These are phyloP conservation scores for Cladorrhinum samala DNA, from an alignment of 495 filamentous ascomycete genomes.

Conservation along the genomic window DNA sequence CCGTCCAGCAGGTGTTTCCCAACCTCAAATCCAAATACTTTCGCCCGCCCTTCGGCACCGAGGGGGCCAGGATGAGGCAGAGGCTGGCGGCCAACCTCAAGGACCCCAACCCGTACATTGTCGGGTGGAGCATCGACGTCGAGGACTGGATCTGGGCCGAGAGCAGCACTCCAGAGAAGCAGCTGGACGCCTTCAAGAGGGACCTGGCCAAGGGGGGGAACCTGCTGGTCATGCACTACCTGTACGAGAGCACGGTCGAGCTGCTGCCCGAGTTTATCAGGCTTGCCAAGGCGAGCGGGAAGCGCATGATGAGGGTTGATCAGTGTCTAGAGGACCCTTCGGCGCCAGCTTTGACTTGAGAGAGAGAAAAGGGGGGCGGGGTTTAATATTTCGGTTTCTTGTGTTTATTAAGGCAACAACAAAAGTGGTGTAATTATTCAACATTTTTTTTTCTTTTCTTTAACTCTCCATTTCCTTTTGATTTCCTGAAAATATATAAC, in stretches of 20 bases:
- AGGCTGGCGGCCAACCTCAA: constrained; percentile 48
- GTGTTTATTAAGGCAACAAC: too few relatives aligned
- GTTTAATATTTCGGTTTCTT: too few relatives aligned
- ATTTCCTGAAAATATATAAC: too few relatives aligned
- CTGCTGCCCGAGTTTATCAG: constrained; percentile 65
- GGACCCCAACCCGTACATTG: constrained; percentile 47
- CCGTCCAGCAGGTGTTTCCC: constrained; percentile 47
- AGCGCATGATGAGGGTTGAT: constrained; percentile 70
- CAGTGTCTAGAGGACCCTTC: constrained; percentile 70
- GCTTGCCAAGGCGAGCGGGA: constrained; percentile 59
- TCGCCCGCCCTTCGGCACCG: constrained; percentile 69
- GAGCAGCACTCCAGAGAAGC: constrained; percentile 59
- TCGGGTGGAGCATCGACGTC: constrained; percentile 71
- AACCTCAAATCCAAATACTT: constrained; percentile 52
- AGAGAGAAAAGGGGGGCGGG: too few relatives aligned
- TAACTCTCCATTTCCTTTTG: too few relatives aligned
- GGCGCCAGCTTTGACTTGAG: constrained; percentile 47
- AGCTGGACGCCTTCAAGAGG: constrained; percentile 66
- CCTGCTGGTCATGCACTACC: constrained; percentile 72
- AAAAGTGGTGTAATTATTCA: too few relatives aligned
- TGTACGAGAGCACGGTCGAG: constrained; percentile 60
- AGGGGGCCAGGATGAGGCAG: constrained; percentile 65
- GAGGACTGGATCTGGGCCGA: constrained; percentile 74
- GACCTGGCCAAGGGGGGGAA: constrained; percentile 62
- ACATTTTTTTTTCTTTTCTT: too few relatives aligned